Evolutionary conservation across 768 basidiomycete genomes (phyloP), one percentile per base, ranked within the genome.

Genomic region (Mycena vulgaris): DNA sequence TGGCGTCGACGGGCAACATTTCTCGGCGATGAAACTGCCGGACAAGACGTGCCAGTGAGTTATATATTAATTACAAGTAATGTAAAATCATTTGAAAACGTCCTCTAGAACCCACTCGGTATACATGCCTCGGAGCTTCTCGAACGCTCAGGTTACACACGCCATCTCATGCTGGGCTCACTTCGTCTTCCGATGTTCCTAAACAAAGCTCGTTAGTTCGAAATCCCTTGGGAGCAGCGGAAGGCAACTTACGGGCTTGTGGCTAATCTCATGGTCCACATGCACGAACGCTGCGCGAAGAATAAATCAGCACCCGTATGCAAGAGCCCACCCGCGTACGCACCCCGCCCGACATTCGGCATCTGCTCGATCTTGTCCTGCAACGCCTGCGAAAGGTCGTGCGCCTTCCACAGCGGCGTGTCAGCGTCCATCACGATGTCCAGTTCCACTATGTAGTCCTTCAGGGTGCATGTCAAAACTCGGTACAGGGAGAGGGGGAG

Each of bases 391-490:
- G 83, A 82, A 48, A 88, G 70, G 73, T 88, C 87, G 73, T 87
- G 87, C 17, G 87, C 87, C 73, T 83, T 84, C 85, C 88, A 88
- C 1, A 92, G 80, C 3, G 89, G 88, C 56, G 90, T 91, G 56
- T 86, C 86, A 10, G 85, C 86, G 59, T 84, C 82, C 85, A 91
- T 87, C 52, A 91, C 90, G 62, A 92, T 85, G 78, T 92, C 91
- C 25, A 91, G 78, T 74, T 92, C 91, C 33, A 91, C 90, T 70
- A 89, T 85, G 74, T 88, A 89, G 55, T 88, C 81, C 81, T 82
- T 25, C 2, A 19, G 17, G 10, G 3, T 16, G 55, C 62, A 23
- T 16, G 39, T 33, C 27, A 58, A 14, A 61, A 39, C 37, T 10
- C 21, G 37, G 30, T 16, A 9, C n/a, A 28, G 33, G 6, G 14